Conservation (phyloP, 805 yeast genomes). For the Lipomyces japonicus region DNA sequence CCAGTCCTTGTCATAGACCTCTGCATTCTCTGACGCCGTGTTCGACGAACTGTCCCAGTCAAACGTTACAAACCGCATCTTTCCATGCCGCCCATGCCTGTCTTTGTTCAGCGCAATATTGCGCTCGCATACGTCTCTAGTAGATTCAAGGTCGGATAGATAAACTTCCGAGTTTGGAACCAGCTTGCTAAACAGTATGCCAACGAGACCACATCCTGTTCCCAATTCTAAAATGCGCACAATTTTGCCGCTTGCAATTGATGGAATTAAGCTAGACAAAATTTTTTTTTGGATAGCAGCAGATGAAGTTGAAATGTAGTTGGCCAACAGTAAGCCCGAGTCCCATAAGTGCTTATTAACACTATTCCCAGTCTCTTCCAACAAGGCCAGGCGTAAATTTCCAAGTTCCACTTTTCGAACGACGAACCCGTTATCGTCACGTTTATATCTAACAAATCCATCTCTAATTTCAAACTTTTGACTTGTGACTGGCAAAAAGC, state of each 20-base stretch:
- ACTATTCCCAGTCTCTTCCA: slow-evolving; percentile 42
- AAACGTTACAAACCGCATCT: slow-evolving; percentile 35
- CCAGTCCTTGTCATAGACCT: slow-evolving; percentile 37
- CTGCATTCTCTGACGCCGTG: slow-evolving; percentile 7
- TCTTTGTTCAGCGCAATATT: slow-evolving; percentile 35
- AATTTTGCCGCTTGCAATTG: neutral
- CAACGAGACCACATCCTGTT: slow-evolving; percentile 45
- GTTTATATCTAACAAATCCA: neutral
- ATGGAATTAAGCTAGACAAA: neutral
- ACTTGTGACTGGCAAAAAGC: slow-evolving; percentile 5
- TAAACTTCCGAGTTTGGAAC: slow-evolving; percentile 28
- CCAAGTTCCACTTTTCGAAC: slow-evolving; percentile 6
- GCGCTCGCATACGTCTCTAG: slow-evolving; percentile 38
- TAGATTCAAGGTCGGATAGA: slow-evolving; percentile 43
- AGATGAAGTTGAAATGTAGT: slow-evolving; percentile 1
- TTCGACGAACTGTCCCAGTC: slow-evolving; percentile 40
- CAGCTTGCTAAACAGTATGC: slow-evolving; percentile 35
- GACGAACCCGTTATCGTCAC: slow-evolving; percentile 10
- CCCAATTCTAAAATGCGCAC: slow-evolving; percentile 41
- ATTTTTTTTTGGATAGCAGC: neutral
- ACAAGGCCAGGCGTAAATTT: slow-evolving; percentile 18
- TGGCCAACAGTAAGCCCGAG: slow-evolving; percentile 20
- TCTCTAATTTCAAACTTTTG: slow-evolving; percentile 2
- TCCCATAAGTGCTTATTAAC: slow-evolving; percentile 46
- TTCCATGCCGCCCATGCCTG: neutral